These are phyloP conservation scores for Coprinellus aureogranulatus DNA, from an alignment of 768 basidiomycete genomes.

Conservation along the genomic window DNA sequence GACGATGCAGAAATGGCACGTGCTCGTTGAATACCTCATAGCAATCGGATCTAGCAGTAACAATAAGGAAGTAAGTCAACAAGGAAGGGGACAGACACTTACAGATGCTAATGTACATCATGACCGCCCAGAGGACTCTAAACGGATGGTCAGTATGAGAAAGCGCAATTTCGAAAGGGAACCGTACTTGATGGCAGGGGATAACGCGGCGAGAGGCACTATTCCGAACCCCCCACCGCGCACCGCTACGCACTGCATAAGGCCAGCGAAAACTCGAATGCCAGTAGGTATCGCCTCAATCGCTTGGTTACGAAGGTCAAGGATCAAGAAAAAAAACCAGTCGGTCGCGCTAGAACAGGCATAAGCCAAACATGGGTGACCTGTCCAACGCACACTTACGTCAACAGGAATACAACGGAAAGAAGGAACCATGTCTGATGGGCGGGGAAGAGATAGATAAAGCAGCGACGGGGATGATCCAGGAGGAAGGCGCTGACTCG, in stretches of 20 bases:
- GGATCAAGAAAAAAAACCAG: constrained; percentile 85
- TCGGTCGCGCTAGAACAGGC: constrained; percentile 60
- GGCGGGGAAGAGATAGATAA: constrained; percentile 85
- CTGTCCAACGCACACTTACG: constrained; percentile 49
- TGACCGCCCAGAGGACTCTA: constrained; percentile 83
- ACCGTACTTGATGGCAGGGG: constrained; percentile 81
- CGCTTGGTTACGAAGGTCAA: constrained; percentile 78
- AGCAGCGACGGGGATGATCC: constrained; percentile 92
- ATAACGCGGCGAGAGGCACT: constrained; percentile 69
- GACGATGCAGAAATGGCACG: neutral
- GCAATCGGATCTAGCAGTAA: constrained; percentile 64
- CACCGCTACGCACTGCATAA: constrained; percentile 79
- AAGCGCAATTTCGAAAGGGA: neutral
- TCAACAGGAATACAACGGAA: constrained; percentile 62
- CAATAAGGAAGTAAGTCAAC: neutral
- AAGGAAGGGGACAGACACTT: constrained; percentile 28
- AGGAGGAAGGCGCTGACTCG: constrained; percentile 90
- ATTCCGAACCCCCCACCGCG: constrained; percentile 85
- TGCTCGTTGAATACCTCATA: constrained; percentile 51
- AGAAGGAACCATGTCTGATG: constrained; percentile 93
- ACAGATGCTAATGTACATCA: constrained; percentile 93
- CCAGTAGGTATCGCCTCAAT: constrained; percentile 70
- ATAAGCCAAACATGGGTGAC: no score
- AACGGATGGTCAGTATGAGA: constrained; percentile 2
- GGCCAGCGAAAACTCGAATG: constrained; percentile 65